These are phyloP conservation scores for Lipomyces yarrowii DNA, from an alignment of 1,139 yeast species.

Conservation along the genomic window DNA sequence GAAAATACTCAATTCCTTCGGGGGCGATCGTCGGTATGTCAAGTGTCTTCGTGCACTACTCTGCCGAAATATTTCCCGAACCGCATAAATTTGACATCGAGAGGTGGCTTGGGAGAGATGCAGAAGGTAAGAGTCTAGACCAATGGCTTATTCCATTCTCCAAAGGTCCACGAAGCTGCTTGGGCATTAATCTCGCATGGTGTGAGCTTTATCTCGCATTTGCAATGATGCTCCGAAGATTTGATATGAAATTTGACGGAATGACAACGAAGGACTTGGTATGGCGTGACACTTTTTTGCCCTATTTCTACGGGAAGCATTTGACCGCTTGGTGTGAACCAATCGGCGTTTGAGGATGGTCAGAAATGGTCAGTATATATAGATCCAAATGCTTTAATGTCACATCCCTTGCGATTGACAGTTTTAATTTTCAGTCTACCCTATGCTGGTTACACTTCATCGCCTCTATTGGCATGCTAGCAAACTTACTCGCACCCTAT, in stretches of 20 bases:
- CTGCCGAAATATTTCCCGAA: neutral
- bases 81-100: neutral
- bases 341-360: neutral
- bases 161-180: neutral
- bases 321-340: neutral
- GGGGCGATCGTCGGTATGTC: slow-evolving; percentile 2
- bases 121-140: neutral
- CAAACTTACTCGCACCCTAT: too few relatives aligned
- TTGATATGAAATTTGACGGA: neutral
- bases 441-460: too few relatives aligned
- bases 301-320: neutral
- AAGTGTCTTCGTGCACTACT: neutral
- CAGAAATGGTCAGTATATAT: neutral
- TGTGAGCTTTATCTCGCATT: neutral
- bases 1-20: neutral
- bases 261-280: neutral
- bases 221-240: neutral
- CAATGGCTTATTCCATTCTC: neutral
- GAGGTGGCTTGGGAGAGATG: neutral
- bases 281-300: neutral
- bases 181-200: neutral
- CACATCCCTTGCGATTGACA: too few relatives aligned
- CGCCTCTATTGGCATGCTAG: too few relatives aligned
- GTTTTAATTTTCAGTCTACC: too few relatives aligned
- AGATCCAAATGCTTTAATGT: too few relatives aligned